Evolutionary conservation across 1,284 basidiomycete genomes (phyloP), one percentile per base, ranked within the genome.

Genomic region (Takashimella tepidaria): DNA sequence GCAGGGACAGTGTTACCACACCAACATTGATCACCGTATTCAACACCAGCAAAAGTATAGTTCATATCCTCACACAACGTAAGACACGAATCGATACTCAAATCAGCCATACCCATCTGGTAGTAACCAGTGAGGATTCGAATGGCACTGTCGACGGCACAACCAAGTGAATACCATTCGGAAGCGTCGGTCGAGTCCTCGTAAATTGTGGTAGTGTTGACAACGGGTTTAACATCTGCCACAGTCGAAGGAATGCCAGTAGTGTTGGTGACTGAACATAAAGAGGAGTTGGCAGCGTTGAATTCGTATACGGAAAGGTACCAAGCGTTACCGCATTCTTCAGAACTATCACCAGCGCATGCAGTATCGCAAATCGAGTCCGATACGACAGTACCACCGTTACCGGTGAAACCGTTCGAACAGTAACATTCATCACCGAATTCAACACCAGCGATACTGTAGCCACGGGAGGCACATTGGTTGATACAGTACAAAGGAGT

Each of bases 341-440:
- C 56, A 11, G 51, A 54, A 6, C 44, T 26, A 41, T 70, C 70
- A 22, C 72, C 73, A 1, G 56, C 49, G 47, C 74, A 74, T 0
- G 68, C 52, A 42, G 59, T 62, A 48, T 41, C 56, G 58, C 74
- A 76, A 1, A 56, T 52, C 2, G 54, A 41, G 25, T 63, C 67
- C 21, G 51, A 24, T 16, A 58, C 53, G 8, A 51, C 16, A 4
- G 47, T 47, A 23, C 72, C 73, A 44, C 67, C 72, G 13, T 41
- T 54, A 0, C 70, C 70, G 12, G 31, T 47, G 19, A 68, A 62
- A 5, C 24, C 37, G 58, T 68, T 56, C 19, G 58, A 71, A 47
- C 74, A 76, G 57, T 69, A 75, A 55, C 74, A 75, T 66, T 72
- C 71, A 27, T 69, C 66, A 20, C 60, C 64, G 51, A 64, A 72